A percentile compares a stretch with the other conserved stretches of the same genome.
Conservation (phyloP, 768 basidiomycete species). For the Stropharia rugosoannulata region DNA sequence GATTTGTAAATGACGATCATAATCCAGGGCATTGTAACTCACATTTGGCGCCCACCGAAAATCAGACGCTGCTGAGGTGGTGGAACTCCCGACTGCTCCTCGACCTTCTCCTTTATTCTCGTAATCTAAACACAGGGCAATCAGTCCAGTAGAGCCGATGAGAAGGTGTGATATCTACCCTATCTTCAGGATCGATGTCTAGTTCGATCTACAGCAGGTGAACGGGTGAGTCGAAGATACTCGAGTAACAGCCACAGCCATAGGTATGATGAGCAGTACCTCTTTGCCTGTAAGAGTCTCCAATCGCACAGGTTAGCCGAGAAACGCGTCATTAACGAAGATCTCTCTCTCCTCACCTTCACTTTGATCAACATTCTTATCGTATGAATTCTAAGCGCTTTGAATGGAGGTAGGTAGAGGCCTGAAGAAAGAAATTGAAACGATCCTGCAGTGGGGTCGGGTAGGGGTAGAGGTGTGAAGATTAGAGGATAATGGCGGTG, state of each 20-base stretch:
- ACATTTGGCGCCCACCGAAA: constrained; percentile 93
- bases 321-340: constrained; percentile 2
- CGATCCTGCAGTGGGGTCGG: no score
- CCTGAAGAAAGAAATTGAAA: no score
- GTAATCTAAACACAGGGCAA: constrained; percentile 59
- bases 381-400: neutral
- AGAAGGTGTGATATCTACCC: constrained; percentile 39
- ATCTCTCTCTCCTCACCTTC: constrained; percentile 50
- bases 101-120: constrained; percentile 96
- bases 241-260: neutral
- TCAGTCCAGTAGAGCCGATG: neutral
- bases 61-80: constrained; percentile 95
- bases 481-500: no score
- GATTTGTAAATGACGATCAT: neutral
- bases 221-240: neutral
- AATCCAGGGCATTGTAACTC: constrained; percentile 24
- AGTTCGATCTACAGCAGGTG: constrained; percentile 72
- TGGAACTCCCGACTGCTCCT: constrained; percentile 97
- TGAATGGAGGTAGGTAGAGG: neutral
- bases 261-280: constrained; percentile 41
- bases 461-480: no score
- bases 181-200: constrained; percentile 89
- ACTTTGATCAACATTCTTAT: constrained; percentile 84
- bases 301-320: neutral
- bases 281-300: constrained; percentile 98